Base-by-base conservation (phyloP, 2,329 filamentous ascomycete species). In the Exophiala viscosa region DNA sequence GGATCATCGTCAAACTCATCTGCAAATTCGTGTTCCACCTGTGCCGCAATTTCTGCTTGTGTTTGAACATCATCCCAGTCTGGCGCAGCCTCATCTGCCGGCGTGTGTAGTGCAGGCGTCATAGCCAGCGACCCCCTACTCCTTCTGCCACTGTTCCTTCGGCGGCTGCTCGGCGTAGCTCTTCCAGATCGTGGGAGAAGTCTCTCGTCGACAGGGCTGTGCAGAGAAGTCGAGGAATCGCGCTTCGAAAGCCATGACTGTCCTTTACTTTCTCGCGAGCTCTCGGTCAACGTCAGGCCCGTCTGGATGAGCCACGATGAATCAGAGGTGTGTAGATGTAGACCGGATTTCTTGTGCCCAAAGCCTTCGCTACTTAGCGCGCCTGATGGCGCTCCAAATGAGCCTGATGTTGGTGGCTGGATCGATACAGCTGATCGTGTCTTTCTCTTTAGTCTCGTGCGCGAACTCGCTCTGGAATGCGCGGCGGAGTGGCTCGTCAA, bases 231-330 rank as follows among this genome's bases (percentile, higher is more conserved):
- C 1, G 76, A 77, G 55, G 76, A 81, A 56, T 80, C 76, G 20
- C 79, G 71, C 46, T 81, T 76, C 2, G 73, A 70, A 2, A 84
- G 71, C 81, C 81, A 84, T 50, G 76, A 77, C 62, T 84, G 81
- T n/a, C 82, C 82, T 60, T 84, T 84, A 52, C 76, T 76, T 60
- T 84, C 81, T 34, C 80, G 71, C 4, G 80, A 76, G 15, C 80
- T 75, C 3, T 78, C 76, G 2, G 80, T 77, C 4, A 84, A 76
- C 0, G 76, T 75, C 6, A 81, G 72, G 2, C 80, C 80, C 0
- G 81, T 77, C 47, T 81, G 78, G 40, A 82, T 75, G 48, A 84
- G 70, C 82, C 82, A 85, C 42, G 60, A 47, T 32, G 59, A 43
- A 11, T 54, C 55, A 7, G 52, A 55, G 23, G 43, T 50, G 49